Conservation (phyloP, 2,329 filamentous ascomycete species). For the Aspergillus proliferans region DNA sequence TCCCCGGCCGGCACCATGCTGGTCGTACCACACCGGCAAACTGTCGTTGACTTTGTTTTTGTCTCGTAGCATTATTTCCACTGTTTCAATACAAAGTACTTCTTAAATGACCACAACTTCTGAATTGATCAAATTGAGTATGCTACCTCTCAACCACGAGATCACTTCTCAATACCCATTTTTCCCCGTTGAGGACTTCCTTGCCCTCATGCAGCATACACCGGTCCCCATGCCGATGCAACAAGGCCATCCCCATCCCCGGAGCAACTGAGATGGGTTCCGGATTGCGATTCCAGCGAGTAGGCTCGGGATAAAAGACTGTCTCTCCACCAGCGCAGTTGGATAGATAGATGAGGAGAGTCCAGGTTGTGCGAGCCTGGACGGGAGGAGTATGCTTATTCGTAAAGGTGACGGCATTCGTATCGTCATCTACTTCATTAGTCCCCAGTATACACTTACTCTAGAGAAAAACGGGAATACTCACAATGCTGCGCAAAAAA, state of each 20-base stretch:
- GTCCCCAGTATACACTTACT: not conserved
- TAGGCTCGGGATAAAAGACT: slow-evolving; percentile 72
- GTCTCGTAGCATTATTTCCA: not conserved
- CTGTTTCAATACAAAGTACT: not conserved
- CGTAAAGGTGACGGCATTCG: slow-evolving; percentile 62
- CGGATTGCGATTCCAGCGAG: slow-evolving; percentile 38
- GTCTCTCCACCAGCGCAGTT: slow-evolving; percentile 83
- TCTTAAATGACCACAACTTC: too few relatives aligned
- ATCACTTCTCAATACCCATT: slow-evolving; percentile 86
- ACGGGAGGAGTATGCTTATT: slow-evolving; percentile 35
- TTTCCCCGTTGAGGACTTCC: slow-evolving; percentile 73
- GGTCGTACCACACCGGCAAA: not conserved
- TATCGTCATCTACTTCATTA: slow-evolving; percentile 69
- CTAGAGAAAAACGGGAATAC: slow-evolving; percentile 28
- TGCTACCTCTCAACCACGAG: slow-evolving; percentile 44
- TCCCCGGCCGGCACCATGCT: not conserved
- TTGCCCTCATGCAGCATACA: slow-evolving; percentile 85
- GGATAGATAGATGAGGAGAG: slow-evolving; percentile 79
- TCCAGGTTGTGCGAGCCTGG: slow-evolving; percentile 77
- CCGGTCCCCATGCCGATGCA: slow-evolving; percentile 83
- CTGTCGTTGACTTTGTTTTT: not conserved
- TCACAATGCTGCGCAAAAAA: slow-evolving; percentile 90
- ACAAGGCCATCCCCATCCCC: slow-evolving; percentile 76
- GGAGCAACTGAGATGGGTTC: slow-evolving; percentile 66
- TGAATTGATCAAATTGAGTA: not conserved